phyloP scores from a whole-genome alignment of 495 filamentous ascomycete species.

The Elasticomyces elasticus region DNA sequence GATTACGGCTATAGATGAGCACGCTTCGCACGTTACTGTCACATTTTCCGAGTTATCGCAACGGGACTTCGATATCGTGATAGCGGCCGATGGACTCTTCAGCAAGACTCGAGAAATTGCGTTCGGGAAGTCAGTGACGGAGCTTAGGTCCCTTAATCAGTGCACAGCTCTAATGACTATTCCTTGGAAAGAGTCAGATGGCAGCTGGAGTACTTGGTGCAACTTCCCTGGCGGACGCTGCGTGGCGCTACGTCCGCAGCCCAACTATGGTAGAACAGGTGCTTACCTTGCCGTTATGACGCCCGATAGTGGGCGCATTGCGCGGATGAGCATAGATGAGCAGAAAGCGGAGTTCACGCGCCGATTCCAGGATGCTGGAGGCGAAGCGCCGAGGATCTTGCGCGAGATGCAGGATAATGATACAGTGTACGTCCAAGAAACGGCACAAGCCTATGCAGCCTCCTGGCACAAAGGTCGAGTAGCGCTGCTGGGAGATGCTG shows the following conservation, averaged over 20 bases:
- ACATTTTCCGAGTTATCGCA: slow-evolving; percentile 5
- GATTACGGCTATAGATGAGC: slow-evolving; percentile 5
- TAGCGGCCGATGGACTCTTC: slow-evolving; percentile 15
- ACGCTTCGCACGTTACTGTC: slow-evolving; percentile 2
- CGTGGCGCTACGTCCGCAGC: slow-evolving; percentile 3
- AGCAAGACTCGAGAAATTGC: slow-evolving; percentile 6
- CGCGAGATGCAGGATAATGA: slow-evolving; percentile 4
- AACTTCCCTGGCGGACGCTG: slow-evolving; percentile 6
- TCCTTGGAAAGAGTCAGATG: slow-evolving; percentile 10
- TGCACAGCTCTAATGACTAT: slow-evolving; percentile 4
- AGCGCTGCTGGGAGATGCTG: slow-evolving; percentile 28
- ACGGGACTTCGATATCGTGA: slow-evolving; percentile 12
- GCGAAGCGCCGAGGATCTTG: slow-evolving; percentile 11
- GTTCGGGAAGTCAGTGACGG: neutral
- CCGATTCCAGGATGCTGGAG: slow-evolving; percentile 8
- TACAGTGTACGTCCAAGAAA: slow-evolving; percentile 18
- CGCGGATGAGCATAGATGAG: neutral
- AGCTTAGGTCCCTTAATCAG: neutral
- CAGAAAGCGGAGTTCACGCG: slow-evolving; percentile 2
- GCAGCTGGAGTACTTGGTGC: slow-evolving; percentile 4
- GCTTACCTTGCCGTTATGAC: slow-evolving; percentile 8
- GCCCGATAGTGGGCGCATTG: neutral
- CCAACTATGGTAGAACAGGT: neutral
- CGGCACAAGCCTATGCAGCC: slow-evolving; percentile 21
- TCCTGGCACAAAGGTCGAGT: slow-evolving; percentile 23